A percentile compares a stretch with the other conserved stretches of the same genome.
Conservation (phyloP, 192 early-diverging fungal genomes). For the Glomus cerebriforme region DNA sequence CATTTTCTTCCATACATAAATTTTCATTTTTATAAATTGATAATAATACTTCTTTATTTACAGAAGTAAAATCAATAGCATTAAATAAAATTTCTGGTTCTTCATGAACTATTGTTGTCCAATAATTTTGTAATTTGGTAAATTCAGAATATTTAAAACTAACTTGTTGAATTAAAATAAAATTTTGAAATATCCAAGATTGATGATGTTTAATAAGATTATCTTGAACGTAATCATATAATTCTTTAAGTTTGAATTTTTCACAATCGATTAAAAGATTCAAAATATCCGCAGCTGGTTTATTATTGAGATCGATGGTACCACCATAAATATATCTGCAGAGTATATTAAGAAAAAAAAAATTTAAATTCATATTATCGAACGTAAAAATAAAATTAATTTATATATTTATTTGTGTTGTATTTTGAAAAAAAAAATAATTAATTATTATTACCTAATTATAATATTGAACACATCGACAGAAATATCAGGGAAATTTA, state of each 20-base stretch:
- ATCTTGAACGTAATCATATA: slow-evolving; percentile 11
- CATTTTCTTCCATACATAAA: slow-evolving; percentile 1
- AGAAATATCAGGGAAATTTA: too few relatives aligned
- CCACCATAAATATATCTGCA: not conserved
- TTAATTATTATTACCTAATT: too few relatives aligned
- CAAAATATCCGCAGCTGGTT: not conserved
- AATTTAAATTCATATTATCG: too few relatives aligned
- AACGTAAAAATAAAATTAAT: too few relatives aligned
- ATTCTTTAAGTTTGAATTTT: slow-evolving; percentile 1
- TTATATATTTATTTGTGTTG: too few relatives aligned
- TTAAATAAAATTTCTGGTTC: not conserved
- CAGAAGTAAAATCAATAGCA: not conserved
- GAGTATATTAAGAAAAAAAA: too few relatives aligned
- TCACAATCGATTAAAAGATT: slow-evolving; percentile 1
- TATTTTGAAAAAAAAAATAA: too few relatives aligned
- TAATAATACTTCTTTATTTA: not conserved
- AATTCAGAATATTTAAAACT: not conserved
- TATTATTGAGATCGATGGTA: not conserved
- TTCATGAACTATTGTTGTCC: not conserved
- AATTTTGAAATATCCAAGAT: not conserved
- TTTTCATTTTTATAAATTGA: not conserved
- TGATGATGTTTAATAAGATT: not conserved
- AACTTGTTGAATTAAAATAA: not conserved
- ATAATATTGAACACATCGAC: too few relatives aligned
- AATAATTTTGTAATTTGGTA: not conserved